These are phyloP conservation scores for Penicillium verrucosum DNA, from an alignment of 2,329 filamentous ascomycete genomes.

Conservation along the genomic window DNA sequence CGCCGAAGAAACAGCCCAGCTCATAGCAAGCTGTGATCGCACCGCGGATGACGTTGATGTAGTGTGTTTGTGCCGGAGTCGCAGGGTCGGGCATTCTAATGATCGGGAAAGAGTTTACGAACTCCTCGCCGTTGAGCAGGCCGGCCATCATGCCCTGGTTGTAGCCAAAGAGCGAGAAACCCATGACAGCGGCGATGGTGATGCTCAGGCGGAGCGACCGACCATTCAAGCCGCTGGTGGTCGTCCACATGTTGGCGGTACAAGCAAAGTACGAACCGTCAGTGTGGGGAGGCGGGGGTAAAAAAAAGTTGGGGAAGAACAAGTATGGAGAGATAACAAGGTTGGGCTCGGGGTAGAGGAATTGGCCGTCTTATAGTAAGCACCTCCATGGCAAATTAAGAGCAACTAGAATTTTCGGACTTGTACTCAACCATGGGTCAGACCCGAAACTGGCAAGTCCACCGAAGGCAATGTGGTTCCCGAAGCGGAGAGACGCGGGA, in stretches of 20 bases:
- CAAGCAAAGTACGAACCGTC: conserved; percentile 4
- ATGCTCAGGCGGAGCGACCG: conserved; percentile 17
- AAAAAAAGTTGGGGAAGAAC: conserved; percentile 2
- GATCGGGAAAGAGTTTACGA: conserved; percentile 14
- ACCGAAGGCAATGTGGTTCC: conserved; percentile 4
- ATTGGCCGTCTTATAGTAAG: conserved; percentile 8
- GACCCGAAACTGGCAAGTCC: conserved; percentile 6
- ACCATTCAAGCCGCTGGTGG: conserved; percentile 18
- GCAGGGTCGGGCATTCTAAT: conserved; percentile 22
- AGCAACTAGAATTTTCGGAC: too few species aligned
- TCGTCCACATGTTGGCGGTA: conserved; percentile 25
- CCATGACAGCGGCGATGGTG: conserved; percentile 30
- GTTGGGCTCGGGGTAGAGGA: not conserved
- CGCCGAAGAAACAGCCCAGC: conserved; percentile 38
- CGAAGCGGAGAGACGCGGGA: conserved; percentile 3
- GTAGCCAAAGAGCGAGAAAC: conserved; percentile 47
- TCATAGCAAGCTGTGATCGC: conserved; percentile 52
- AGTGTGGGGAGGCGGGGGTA: not conserved
- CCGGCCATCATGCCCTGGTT: conserved; percentile 26
- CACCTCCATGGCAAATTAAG: not conserved
- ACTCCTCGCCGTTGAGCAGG: conserved; percentile 19
- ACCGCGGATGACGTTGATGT: conserved; percentile 43
- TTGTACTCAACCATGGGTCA: not conserved
- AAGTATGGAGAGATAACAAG: not conserved
- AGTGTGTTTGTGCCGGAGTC: conserved; percentile 22